Conservation (phyloP, 148 eudicot species). For the Chenopodium berlandieri region DNA sequence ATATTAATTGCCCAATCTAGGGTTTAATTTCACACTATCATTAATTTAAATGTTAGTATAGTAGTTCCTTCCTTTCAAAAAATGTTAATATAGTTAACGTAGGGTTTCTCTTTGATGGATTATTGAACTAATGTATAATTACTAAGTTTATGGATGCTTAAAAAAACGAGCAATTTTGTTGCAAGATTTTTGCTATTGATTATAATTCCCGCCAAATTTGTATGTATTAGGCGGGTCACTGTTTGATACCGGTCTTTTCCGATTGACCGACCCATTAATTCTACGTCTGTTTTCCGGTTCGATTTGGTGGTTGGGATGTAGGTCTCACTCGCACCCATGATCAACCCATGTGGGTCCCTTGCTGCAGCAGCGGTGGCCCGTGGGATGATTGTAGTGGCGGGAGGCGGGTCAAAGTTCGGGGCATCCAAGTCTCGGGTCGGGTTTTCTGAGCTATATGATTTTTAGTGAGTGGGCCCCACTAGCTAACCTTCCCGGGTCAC, state of each 20-base stretch:
- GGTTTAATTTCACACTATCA: too few relatives aligned
- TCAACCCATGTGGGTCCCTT: conserved; percentile 76
- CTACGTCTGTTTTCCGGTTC: conserved; percentile 45
- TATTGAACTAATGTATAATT: too few relatives aligned
- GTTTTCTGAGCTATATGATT: conserved; percentile 73
- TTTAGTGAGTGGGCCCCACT: conserved; percentile 64
- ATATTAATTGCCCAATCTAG: too few relatives aligned
- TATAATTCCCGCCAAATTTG: conserved; percentile 16
- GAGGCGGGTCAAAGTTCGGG: conserved; percentile 88
- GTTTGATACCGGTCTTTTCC: conserved; percentile 78
- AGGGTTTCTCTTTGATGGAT: too few relatives aligned
- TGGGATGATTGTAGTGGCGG: conserved; percentile 78
- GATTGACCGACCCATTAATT: conserved; percentile 61
- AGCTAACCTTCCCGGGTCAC: conserved; percentile 35
- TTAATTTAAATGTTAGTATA: too few relatives aligned
- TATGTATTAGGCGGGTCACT: conserved; percentile 75
- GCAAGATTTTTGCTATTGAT: too few relatives aligned
- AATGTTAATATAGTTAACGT: too few relatives aligned
- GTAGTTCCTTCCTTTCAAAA: too few relatives aligned
- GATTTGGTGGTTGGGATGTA: conserved; percentile 28
- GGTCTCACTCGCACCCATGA: conserved; percentile 50
- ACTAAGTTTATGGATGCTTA: too few relatives aligned
- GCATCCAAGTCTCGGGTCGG: conserved; percentile 85
- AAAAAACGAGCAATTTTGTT: too few relatives aligned
- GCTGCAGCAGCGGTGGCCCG: conserved; percentile 53